These are phyloP conservation scores for Heritiera littoralis DNA, from an alignment of 345 rosid genomes.

Conservation along the genomic window DNA sequence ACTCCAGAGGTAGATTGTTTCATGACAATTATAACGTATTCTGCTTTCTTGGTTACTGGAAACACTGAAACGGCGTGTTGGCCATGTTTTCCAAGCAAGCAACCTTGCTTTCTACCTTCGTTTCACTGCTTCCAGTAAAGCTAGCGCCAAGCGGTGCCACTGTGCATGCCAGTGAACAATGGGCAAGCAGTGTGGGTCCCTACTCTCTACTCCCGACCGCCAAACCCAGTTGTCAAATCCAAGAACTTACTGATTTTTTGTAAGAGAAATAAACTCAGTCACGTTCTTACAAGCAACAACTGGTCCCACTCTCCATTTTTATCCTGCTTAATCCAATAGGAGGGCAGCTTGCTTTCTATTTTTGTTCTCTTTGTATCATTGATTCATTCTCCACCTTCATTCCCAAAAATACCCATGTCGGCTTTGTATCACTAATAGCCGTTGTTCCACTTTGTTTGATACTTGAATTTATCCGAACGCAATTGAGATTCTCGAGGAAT, in stretches of 20 bases:
- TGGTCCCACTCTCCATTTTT: conserved; percentile 23
- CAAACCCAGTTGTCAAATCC: conserved; percentile 41
- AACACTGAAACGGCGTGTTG: too few species aligned
- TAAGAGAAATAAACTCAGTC: conserved; percentile 24
- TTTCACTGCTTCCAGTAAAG: too few species aligned
- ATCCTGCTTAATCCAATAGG: conserved; percentile 32
- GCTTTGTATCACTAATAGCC: background rate
- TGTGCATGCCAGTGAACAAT: too few species aligned
- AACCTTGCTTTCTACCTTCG: too few species aligned
- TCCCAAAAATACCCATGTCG: conserved; percentile 38
- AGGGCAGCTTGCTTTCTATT: conserved; percentile 56
- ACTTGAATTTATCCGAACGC: background rate
- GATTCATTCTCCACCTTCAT: background rate
- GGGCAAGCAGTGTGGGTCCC: background rate
- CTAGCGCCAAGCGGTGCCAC: too few species aligned
- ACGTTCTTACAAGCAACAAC: conserved; percentile 3
- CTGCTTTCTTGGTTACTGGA: too few species aligned
- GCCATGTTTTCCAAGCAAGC: too few species aligned
- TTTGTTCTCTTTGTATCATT: conserved; percentile 26
- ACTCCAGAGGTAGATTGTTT: too few species aligned
- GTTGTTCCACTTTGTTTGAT: background rate
- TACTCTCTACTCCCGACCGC: background rate
- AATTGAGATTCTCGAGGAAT: background rate
- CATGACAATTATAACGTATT: too few species aligned
- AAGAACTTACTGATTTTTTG: conserved; percentile 30